Base-by-base conservation (phyloP, 2,329 filamentous ascomycete genomes). In the Neofusicoccum cordaticola region DNA sequence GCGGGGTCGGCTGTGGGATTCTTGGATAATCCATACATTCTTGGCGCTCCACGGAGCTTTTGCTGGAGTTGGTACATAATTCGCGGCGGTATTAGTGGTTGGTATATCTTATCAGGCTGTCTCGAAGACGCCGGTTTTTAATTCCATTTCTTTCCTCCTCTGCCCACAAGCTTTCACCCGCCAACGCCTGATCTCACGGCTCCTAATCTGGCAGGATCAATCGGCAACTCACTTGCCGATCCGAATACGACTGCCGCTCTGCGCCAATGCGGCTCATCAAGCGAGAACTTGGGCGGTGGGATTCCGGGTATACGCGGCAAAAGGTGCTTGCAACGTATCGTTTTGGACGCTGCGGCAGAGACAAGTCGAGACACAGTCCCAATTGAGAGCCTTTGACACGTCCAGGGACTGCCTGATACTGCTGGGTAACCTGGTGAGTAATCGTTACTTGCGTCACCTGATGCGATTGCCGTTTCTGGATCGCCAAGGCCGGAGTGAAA, bases 51-150 rank as follows among this genome's bases (percentile, higher is more conserved):
- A 58, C 15, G 41, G 53, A 9, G 22, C 3, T 34, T 58, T 51
- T 34, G 31, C 39, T 35, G 53, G 22, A 58, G 41, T 45, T 45
- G 41, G 15, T 45, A n/a, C 41, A 45, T 34, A 45, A 45, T n/a
- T 45, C 15, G 52, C 27, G 27, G 27, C 27, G 37, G 37, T 39
- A 19, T 19, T 39, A n/a, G 52, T 31, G 53, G 53, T 58, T 19
- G 53, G 56, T 60, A 60, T 47, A 60, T 60, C 56, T 60, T 60
- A 60, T 60, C 56, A 11, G 56, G 56, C 56, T 13, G 56, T 47
- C 56, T 60, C 17, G 42, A 47, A 9, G 56, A 60, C 56, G 56
- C 42, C 42, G 27, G 31, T 11, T 31, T 47, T 27, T 7, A 60
- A 60, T 37, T 44, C 22, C 22, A 60, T 47, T 35, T 47, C 44